Conservation (phyloP, 2,329 filamentous ascomycete species). For the Aspergillus melleus region DNA sequence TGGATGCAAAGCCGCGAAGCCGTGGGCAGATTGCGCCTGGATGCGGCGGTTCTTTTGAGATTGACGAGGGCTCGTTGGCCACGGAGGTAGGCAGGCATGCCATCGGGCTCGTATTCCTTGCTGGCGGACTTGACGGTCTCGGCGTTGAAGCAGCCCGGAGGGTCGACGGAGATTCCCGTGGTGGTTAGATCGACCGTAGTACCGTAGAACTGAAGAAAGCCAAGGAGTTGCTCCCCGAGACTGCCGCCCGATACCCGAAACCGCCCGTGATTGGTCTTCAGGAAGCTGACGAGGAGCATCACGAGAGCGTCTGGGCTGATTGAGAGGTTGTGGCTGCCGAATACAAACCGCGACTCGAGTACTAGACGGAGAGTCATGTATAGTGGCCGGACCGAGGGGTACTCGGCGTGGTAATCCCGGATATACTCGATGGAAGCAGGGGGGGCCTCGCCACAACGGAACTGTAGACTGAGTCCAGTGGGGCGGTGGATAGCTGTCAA, state of each 20-base stretch:
- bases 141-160: conserved; percentile 44
- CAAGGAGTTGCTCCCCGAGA: conserved; percentile 47
- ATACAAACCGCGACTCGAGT: conserved; percentile 52
- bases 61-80: conserved; percentile 43
- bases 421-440: conserved; percentile 45
- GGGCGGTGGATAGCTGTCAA: conserved; percentile 42
- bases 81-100: conserved; percentile 29
- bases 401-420: conserved; percentile 49
- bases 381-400: conserved; percentile 50
- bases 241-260: conserved; percentile 29
- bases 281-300: conserved; percentile 57
- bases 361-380: conserved; percentile 53
- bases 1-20: conserved; percentile 54
- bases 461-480: conserved; percentile 53
- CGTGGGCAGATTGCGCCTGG: conserved; percentile 27
- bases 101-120: conserved; percentile 11
- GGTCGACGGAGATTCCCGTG: conserved; percentile 52
- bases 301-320: conserved; percentile 57
- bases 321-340: conserved; percentile 50
- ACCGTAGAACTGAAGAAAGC: conserved; percentile 53
- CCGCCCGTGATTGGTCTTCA: conserved; percentile 46
- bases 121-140: conserved; percentile 16
- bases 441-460: conserved; percentile 49
- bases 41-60: conserved; percentile 32
- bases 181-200: conserved; percentile 45